Evolutionary conservation across 2,329 filamentous ascomycete genomes (phyloP), one percentile per base, ranked within the genome.

Genomic region (Pyricularia grisea): DNA sequence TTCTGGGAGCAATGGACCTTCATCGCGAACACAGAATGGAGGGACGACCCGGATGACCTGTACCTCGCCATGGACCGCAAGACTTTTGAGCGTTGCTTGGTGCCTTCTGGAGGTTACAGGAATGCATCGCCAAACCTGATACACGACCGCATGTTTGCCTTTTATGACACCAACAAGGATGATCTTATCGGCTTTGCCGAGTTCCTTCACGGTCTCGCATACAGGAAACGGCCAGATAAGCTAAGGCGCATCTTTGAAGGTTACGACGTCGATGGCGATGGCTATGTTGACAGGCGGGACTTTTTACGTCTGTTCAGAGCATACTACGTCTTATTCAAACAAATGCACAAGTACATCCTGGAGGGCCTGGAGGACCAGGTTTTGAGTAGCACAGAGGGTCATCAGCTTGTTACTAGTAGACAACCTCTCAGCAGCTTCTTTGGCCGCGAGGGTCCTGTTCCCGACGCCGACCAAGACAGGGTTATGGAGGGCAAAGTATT

Each of bases 1-100:
- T 87, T 97, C 61, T 98, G 94, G 90, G 94, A 98, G 75, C 94
- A 98, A 76, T 99, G 97, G 86, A 94, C 92, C 5, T 97, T 94
- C 77, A 90, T 97, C 79, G 94, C 94, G 61, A 94, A 92, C 73
- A 90, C 90, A 6, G 90, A 94, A 76, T 97, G 91, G 90, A 82
- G 88, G 42, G 87, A 90, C 23, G 94, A 98, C 76, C 92, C 93
- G 0, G 89, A 92, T 73, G 86, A 89, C 27, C 84, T 97, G 61
- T 84, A 86, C 69, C 84, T 94, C 73, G 95, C 93, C 42, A 96
- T 98, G 82, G 94, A 98, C 76, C 89, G 93, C 71, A 91, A 91
- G 78, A 97, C 93, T 0, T 99, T 99, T 79, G 93, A 97, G 76
- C 89, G 92, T 66, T 97, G 93, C 73, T 88, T 98, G 70, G 90